Evolutionary conservation across 2,329 filamentous ascomycete genomes (phyloP).

Genomic region (Emergomyces pasteurianus): DNA sequence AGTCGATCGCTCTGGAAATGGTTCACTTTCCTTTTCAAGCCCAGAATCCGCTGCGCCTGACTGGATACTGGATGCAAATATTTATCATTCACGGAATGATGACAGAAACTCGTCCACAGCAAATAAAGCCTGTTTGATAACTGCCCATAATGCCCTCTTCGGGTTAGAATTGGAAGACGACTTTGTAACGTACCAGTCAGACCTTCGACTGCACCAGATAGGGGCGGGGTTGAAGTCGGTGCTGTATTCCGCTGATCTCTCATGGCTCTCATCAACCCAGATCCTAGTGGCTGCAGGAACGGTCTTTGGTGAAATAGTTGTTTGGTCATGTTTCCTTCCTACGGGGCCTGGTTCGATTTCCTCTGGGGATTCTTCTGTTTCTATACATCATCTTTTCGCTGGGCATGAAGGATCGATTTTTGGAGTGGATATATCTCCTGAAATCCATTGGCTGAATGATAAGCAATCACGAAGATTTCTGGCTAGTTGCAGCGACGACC

Average conservation of each 20-base stretch:
- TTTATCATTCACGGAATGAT: conserved; percentile 31
- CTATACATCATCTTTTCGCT: conserved; percentile 45
- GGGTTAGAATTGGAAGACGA: conserved; percentile 28
- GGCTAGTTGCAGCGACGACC: conserved; percentile 87
- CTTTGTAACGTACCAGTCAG: conserved; percentile 11
- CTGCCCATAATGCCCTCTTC: conserved; percentile 75
- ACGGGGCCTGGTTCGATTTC: conserved; percentile 5
- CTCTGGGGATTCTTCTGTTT: conserved; percentile 17
- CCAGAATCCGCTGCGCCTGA: conserved; percentile 46
- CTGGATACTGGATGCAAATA: conserved; percentile 62
- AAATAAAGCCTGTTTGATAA: conserved; percentile 51
- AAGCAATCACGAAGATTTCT: conserved; percentile 48
- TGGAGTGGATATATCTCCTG: conserved; percentile 64
- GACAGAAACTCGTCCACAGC: conserved; percentile 16
- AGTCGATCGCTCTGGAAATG: not conserved
- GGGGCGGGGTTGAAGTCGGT: conserved; percentile 58
- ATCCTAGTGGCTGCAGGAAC: conserved; percentile 79
- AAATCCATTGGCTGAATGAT: conserved; percentile 28
- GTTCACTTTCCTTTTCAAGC: conserved; percentile 20
- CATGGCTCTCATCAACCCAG: conserved; percentile 45
- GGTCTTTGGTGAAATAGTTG: conserved; percentile 83
- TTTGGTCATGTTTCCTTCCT: conserved; percentile 59
- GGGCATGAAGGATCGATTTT: conserved; percentile 91
- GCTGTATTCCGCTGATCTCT: conserved; percentile 70
- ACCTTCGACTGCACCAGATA: conserved; percentile 24